These are phyloP conservation scores for Ceratobasidium sp. DNA, from an alignment of 1,284 basidiomycete genomes.

Conservation along the genomic window DNA sequence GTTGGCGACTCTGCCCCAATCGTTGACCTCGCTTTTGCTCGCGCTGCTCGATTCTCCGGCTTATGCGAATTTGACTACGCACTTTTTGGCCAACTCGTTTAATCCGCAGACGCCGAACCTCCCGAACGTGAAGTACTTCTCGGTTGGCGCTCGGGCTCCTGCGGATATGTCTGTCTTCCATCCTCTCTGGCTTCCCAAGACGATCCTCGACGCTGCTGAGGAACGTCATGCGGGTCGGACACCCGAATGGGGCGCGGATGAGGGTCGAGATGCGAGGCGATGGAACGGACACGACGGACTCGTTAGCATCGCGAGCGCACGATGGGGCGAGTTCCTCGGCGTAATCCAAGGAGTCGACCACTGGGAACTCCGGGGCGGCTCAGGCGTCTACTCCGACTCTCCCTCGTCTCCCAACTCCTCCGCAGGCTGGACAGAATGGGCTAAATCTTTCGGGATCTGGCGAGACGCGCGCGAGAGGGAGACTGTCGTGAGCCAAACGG, in stretches of 20 bases:
- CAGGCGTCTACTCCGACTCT: neutral
- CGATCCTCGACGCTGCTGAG: constrained; percentile 87
- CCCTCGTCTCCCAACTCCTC: neutral
- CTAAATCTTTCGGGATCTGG: constrained; percentile 25
- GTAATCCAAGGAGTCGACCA: constrained; percentile 93
- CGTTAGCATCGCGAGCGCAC: constrained; percentile 87
- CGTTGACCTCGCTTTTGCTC: constrained; percentile 89
- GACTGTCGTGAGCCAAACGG: neutral
- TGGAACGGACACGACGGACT: constrained; percentile 86
- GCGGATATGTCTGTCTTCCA: constrained; percentile 84
- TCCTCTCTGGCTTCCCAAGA: constrained; percentile 96
- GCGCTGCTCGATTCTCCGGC: constrained; percentile 95
- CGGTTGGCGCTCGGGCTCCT: constrained; percentile 79
- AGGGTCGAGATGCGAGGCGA: constrained; percentile 49
- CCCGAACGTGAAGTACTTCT: constrained; percentile 87
- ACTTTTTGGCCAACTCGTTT: constrained; percentile 86
- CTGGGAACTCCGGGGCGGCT: constrained; percentile 88
- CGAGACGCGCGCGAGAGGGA: constrained; percentile 17
- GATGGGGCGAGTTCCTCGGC: constrained; percentile 95
- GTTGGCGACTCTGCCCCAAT: constrained; percentile 73
- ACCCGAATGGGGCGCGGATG: constrained; percentile 32
- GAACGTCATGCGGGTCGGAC: constrained; percentile 49
- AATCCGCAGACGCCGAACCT: constrained; percentile 92
- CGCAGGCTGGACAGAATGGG: constrained; percentile 31
- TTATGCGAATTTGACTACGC: constrained; percentile 92